These are phyloP conservation scores for Lyophyllum decastes DNA, from an alignment of 768 basidiomycete genomes.

Conservation along the genomic window DNA sequence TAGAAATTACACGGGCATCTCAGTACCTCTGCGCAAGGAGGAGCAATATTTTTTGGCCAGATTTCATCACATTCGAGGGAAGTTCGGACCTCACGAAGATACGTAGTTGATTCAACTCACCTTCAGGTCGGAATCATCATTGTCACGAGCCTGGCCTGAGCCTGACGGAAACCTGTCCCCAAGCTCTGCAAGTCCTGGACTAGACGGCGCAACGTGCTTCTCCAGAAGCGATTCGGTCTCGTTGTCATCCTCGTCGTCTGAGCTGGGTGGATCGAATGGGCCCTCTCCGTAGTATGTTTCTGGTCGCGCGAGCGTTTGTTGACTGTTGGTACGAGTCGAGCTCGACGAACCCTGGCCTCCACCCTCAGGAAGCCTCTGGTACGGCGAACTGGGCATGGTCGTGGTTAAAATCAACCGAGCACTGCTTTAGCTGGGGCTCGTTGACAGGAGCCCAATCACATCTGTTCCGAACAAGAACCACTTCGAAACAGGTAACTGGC, in stretches of 20 bases:
- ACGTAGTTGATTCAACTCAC: neutral
- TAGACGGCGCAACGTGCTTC: constrained; percentile 35
- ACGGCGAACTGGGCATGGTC: constrained; percentile 15
- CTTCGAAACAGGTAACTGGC: neutral
- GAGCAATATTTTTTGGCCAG: neutral
- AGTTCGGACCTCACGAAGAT: neutral
- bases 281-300: constrained; percentile 73
- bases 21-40: neutral
- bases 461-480: neutral
- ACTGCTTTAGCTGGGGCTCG: neutral
- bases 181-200: constrained; percentile 26
- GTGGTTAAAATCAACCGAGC: neutral
- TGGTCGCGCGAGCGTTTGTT: constrained; percentile 19
- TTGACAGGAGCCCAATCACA: neutral
- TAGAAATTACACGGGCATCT: constrained; percentile 19
- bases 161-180: constrained; percentile 12
- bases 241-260: constrained; percentile 67
- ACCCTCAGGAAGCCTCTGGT: constrained; percentile 15
- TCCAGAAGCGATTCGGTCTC: constrained; percentile 42
- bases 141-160: constrained; percentile 7
- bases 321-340: constrained; percentile 11
- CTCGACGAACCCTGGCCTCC: constrained; percentile 1
- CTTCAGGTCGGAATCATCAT: constrained; percentile 8
- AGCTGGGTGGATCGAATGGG: constrained; percentile 75
- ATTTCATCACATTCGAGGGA: neutral